Conservation (phyloP, 2,329 filamentous ascomycete species). For the Cytospora mali region DNA sequence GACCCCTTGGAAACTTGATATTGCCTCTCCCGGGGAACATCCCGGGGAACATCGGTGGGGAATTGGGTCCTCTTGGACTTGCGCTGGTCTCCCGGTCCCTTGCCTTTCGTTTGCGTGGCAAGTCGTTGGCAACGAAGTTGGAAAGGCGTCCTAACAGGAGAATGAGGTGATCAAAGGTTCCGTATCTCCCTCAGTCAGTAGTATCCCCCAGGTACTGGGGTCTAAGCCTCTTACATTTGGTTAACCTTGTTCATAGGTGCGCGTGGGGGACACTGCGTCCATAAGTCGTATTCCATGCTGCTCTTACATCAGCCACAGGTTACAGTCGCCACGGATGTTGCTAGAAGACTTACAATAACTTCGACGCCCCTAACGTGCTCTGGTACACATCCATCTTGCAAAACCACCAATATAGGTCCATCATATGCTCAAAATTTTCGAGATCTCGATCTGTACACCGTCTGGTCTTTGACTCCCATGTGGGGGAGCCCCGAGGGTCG, state of each 20-base stretch:
- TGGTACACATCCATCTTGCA: slow-evolving; percentile 93
- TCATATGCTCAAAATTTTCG: slow-evolving; percentile 76
- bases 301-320: slow-evolving; percentile 31
- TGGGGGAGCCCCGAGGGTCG: slow-evolving; percentile 26
- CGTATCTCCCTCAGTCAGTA: slow-evolving; percentile 62
- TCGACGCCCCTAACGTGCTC: slow-evolving; percentile 83
- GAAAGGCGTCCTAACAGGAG: slow-evolving; percentile 79
- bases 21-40: slow-evolving; percentile 57
- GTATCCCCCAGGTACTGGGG: no score
- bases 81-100: slow-evolving; percentile 61
- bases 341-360: slow-evolving; percentile 69
- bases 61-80: slow-evolving; percentile 36
- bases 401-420: slow-evolving; percentile 95
- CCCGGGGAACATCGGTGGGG: slow-evolving; percentile 54
- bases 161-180: slow-evolving; percentile 85
- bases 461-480: slow-evolving; percentile 21
- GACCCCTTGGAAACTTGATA: slow-evolving; percentile 56
- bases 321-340: background rate
- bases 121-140: slow-evolving; percentile 76
- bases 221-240: slow-evolving; percentile 59
- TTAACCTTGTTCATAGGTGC: slow-evolving; percentile 76
- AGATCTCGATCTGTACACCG: slow-evolving; percentile 63
- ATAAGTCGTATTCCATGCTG: slow-evolving; percentile 78
- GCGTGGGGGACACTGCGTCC: slow-evolving; percentile 86
- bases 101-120: slow-evolving; percentile 74